Evolutionary conservation across 129 eudicot species (phyloP).

Genomic region (Helichrysum umbraculigerum): DNA sequence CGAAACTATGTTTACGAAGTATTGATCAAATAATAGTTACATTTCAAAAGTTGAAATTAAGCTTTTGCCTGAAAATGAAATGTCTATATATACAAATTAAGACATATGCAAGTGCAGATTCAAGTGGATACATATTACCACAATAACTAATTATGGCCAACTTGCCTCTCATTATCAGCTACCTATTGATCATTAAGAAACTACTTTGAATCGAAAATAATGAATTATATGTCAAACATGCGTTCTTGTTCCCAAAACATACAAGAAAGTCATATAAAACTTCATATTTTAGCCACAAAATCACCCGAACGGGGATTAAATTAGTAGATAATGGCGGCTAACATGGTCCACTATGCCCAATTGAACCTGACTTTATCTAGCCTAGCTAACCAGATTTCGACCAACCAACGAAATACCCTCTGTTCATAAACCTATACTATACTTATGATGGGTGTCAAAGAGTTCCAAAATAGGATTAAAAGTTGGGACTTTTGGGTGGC

Average conservation of each 20-base stretch:
- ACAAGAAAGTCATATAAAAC: conserved; percentile 23
- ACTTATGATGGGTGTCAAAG: neutral
- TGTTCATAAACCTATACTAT: neutral
- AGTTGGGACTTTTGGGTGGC: conserved; percentile 14
- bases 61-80: too few species aligned
- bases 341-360: conserved; percentile 19
- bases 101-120: neutral
- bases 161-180: neutral
- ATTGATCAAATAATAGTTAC: too few species aligned
- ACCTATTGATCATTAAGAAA: neutral
- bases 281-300: conserved; percentile 15
- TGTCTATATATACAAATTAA: neutral
- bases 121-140: neutral
- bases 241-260: neutral
- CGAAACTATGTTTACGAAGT: too few species aligned
- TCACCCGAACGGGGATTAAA: neutral
- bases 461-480: conserved; percentile 2
- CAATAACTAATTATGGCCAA: neutral
- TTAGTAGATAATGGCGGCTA: neutral
- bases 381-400: neutral
- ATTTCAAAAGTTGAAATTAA: neutral
- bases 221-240: neutral
- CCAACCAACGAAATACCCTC: neutral
- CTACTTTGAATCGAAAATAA: neutral
- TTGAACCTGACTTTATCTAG: conserved; percentile 21